Conservation (phyloP, 2,329 filamentous ascomycete species). For the Xylaria sp. region DNA sequence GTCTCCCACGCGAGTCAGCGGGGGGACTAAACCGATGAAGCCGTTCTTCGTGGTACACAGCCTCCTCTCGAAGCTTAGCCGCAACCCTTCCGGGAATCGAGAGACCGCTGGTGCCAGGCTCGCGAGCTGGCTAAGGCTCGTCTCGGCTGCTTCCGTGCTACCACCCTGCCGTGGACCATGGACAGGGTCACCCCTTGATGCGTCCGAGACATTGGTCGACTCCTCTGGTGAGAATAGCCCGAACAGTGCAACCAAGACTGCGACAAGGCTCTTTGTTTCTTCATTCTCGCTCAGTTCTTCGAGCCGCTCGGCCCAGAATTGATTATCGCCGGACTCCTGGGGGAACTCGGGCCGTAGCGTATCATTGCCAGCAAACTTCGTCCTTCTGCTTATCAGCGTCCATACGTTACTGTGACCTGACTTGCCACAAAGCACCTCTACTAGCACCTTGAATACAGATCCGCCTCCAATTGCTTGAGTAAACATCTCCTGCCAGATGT, state of each 20-base stretch:
- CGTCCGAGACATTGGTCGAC: background rate
- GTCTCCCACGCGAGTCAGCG: constrained; percentile 23
- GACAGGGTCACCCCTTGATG: background rate
- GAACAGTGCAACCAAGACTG: constrained; percentile 1
- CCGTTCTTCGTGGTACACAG: constrained; percentile 11
- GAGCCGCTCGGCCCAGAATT: constrained; percentile 5
- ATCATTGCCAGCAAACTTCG: constrained; percentile 8
- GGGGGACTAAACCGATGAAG: constrained; percentile 29
- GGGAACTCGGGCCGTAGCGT: constrained; percentile 12
- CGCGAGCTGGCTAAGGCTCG: background rate
- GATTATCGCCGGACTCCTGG: constrained; percentile 6
- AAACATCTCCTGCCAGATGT: constrained; percentile 19
- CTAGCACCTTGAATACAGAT: constrained; percentile 22
- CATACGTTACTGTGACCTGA: constrained; percentile 29
- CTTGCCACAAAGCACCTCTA: constrained; percentile 27
- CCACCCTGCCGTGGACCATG: background rate
- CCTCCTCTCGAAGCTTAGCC: background rate
- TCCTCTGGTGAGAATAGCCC: constrained; percentile 12
- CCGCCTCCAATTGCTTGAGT: constrained; percentile 18
- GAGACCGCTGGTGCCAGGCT: constrained; percentile 10
- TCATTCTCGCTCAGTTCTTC: constrained; percentile 10
- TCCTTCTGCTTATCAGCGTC: constrained; percentile 19
- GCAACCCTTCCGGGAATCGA: constrained; percentile 24
- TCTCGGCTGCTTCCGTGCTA: background rate
- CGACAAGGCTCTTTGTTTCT: constrained; percentile 16